Evolutionary conservation across 2,329 filamentous ascomycete species (phyloP).

Genomic region (Nigrospora sphaerica): DNA sequence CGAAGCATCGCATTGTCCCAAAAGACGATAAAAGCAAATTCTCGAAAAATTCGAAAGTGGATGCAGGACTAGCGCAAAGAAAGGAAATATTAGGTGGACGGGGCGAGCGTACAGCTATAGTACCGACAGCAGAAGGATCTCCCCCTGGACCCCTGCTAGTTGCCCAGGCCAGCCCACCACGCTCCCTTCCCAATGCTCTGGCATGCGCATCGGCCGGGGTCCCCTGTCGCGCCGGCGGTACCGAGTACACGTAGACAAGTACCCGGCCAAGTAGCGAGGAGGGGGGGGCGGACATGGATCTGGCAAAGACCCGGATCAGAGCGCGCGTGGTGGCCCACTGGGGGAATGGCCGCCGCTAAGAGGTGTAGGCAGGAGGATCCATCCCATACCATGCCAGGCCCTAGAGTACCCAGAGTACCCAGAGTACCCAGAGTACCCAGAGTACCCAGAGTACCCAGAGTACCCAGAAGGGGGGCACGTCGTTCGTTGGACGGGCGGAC

Average conservation of each 20-base stretch:
- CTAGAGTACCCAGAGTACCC: too few relatives aligned
- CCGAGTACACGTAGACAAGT: too few relatives aligned
- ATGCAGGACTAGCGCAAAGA: constrained; percentile 16
- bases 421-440: too few relatives aligned
- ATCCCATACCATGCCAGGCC: too few relatives aligned
- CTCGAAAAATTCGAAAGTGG: constrained; percentile 26
- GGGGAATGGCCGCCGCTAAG: constrained; percentile 1
- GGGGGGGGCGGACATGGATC: neutral
- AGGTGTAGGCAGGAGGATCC: neutral
- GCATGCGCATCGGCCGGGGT: too few relatives aligned
- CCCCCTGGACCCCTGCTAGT: constrained; percentile 14
- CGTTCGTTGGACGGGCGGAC: neutral
- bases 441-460: too few relatives aligned
- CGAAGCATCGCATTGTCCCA: too few relatives aligned
- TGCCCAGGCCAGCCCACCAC: constrained; percentile 5
- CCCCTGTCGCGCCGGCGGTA: too few relatives aligned
- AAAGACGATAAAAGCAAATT: constrained; percentile 18
- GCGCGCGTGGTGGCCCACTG: neutral
- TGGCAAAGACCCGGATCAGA: neutral
- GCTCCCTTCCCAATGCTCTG: too few relatives aligned
- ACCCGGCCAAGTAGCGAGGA: too few relatives aligned
- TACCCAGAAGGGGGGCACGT: neutral
- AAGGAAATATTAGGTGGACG: constrained; percentile 22
- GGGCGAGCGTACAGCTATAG: constrained; percentile 5
- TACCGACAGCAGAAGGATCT: constrained; percentile 17